Percentiles rank a stretch among this genome's conserved stretches.
These are phyloP conservation scores for Dioscorea alata DNA, from an alignment of 106 monocot species.

Conservation along the genomic window DNA sequence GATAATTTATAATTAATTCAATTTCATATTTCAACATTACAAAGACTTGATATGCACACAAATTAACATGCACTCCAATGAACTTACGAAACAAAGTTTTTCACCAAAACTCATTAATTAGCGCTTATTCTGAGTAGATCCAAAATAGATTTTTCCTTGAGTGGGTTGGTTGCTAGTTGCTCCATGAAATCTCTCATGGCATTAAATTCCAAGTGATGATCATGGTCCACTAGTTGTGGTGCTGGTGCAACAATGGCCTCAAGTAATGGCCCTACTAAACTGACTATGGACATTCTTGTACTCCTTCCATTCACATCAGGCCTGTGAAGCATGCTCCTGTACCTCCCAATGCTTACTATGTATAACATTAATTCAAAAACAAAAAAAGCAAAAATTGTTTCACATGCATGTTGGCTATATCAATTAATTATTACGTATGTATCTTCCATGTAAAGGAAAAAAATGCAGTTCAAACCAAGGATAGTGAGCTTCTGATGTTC, in stretches of 20 bases:
- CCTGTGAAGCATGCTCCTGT: constrained; percentile 58
- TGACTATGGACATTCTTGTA: constrained; percentile 48
- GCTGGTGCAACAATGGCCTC: constrained; percentile 44
- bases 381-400: no score
- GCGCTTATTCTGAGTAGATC: constrained; percentile 2
- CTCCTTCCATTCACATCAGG: constrained; percentile 25
- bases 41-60: no score
- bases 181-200: constrained; percentile 52
- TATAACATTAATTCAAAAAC: background rate
- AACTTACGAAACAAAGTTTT: no score
- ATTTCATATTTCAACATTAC: no score
- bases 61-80: no score
- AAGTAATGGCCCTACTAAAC: constrained; percentile 23
- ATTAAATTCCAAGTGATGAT: constrained; percentile 13
- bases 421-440: no score
- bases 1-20: no score
- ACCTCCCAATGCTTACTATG: constrained; percentile 70
- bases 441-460: no score
- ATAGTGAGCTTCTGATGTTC: no score
- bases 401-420: no score
- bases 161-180: constrained; percentile 36
- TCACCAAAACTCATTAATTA: no score
- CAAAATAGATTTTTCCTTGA: constrained; percentile 45
- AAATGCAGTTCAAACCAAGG: no score
- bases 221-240: constrained; percentile 14